These are phyloP conservation scores for Skeletonema tropicum DNA, from an alignment of 108 stramenopile genomes.

Conservation along the genomic window DNA sequence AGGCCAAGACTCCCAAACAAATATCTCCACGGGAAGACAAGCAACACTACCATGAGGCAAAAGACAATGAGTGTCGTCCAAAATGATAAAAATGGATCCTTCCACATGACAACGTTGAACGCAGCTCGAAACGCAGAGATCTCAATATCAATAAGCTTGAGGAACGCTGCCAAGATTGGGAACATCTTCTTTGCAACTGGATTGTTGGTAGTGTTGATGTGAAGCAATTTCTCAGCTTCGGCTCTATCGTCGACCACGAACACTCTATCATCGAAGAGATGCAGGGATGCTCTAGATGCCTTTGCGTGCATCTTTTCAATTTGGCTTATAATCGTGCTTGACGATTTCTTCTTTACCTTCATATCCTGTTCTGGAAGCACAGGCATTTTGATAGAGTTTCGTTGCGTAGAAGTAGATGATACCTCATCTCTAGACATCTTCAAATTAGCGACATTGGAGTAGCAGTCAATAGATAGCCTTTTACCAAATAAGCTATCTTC, in stretches of 20 bases:
- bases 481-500: background rate
- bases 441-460: background rate
- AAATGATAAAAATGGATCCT: conserved; percentile 24
- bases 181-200: conserved; percentile 4
- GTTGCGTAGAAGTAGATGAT: background rate
- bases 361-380: conserved; percentile 17
- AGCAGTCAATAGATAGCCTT: background rate
- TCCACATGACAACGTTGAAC: conserved; percentile 27
- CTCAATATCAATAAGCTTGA: conserved; percentile 8
- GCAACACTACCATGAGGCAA: background rate
- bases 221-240: conserved; percentile 10
- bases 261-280: conserved; percentile 23
- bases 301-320: conserved; percentile 20
- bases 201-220: conserved; percentile 8
- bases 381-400: background rate
- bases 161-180: conserved; percentile 11
- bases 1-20: conserved; percentile 15
- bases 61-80: conserved; percentile 14
- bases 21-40: conserved; percentile 21
- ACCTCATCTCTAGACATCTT: too few species aligned
- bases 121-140: conserved; percentile 16
- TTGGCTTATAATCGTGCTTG: background rate
- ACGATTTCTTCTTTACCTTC: background rate
- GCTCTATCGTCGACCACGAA: conserved; percentile 12
- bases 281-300: conserved; percentile 6